Evolutionary conservation across 257 asterid species (phyloP).

Genomic region (Solanum microdontum): DNA sequence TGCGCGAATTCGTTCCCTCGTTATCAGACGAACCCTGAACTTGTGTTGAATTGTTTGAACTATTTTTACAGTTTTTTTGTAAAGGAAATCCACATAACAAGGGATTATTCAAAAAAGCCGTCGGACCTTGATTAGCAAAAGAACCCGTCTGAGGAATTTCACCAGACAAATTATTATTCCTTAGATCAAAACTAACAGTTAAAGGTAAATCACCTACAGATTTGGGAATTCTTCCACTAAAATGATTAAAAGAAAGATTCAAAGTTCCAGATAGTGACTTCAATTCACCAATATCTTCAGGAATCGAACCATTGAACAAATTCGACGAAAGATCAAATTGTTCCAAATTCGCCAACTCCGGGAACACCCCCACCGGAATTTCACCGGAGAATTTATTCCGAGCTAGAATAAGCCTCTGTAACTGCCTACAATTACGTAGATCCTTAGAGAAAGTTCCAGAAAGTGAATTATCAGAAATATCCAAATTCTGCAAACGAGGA

Average conservation of each 20-base stretch:
- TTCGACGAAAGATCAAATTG: conserved; percentile 75
- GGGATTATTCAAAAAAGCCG: conserved; percentile 75
- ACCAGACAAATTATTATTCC: conserved; percentile 64
- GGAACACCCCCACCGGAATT: conserved; percentile 65
- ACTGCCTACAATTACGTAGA: conserved; percentile 63
- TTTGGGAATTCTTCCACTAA: conserved; percentile 59
- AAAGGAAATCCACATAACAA: conserved; percentile 90
- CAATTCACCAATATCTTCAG: conserved; percentile 72
- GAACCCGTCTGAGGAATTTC: conserved; percentile 92
- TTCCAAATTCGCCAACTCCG: conserved; percentile 64
- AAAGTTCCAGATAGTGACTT: conserved; percentile 72
- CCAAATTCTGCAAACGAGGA: conserved; percentile 72
- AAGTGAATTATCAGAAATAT: conserved; percentile 59
- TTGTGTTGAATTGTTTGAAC: conserved; percentile 19
- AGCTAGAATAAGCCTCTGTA: conserved; percentile 60
- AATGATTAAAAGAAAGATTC: conserved; percentile 72
- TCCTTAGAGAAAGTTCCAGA: conserved; percentile 59
- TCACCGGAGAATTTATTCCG: conserved; percentile 53
- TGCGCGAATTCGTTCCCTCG: conserved; percentile 17
- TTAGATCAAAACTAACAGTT: conserved; percentile 83
- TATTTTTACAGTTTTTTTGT: conserved; percentile 51
- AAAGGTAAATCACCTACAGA: conserved; percentile 64
- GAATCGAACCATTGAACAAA: conserved; percentile 56
- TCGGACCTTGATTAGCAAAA: conserved; percentile 88
- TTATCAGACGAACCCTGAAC: conserved; percentile 17